phyloP scores from a whole-genome alignment of 805 yeast species.

The Myxozyma vanderwaltii region DNA sequence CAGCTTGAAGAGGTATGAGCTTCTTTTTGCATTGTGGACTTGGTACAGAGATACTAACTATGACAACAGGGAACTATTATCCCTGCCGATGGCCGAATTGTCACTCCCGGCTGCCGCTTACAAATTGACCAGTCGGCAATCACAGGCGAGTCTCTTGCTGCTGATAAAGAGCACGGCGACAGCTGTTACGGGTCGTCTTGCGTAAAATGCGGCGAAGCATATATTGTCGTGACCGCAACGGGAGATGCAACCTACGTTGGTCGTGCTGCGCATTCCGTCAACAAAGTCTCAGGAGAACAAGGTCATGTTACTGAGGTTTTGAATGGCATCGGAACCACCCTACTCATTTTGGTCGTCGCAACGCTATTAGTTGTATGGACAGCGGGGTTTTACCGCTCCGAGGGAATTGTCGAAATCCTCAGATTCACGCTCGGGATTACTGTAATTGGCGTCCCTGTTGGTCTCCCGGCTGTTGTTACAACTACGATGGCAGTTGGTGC shows the following conservation, averaged over 20 bases:
- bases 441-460: slow-evolving; percentile 95
- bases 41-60: no score
- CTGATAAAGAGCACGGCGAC: slow-evolving; percentile 71
- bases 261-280: slow-evolving; percentile 94
- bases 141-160: slow-evolving; percentile 97
- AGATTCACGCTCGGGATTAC: slow-evolving; percentile 94
- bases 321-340: slow-evolving; percentile 95
- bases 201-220: slow-evolving; percentile 93
- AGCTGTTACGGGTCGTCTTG: slow-evolving; percentile 81
- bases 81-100: slow-evolving; percentile 90
- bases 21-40: no score
- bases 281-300: no score
- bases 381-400: slow-evolving; percentile 92
- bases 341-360: slow-evolving; percentile 81
- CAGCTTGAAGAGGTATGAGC: no score
- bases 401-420: slow-evolving; percentile 80
- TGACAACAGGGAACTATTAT: slow-evolving; percentile 70
- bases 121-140: slow-evolving; percentile 96
- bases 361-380: slow-evolving; percentile 89
- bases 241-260: slow-evolving; percentile 96
- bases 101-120: slow-evolving; percentile 77
- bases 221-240: slow-evolving; percentile 90
- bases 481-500: slow-evolving; percentile 99
- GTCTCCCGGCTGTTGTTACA: slow-evolving; percentile 98
- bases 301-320: no score